These are phyloP conservation scores for Russula emetica DNA, from an alignment of 768 basidiomycete genomes.

Conservation along the genomic window DNA sequence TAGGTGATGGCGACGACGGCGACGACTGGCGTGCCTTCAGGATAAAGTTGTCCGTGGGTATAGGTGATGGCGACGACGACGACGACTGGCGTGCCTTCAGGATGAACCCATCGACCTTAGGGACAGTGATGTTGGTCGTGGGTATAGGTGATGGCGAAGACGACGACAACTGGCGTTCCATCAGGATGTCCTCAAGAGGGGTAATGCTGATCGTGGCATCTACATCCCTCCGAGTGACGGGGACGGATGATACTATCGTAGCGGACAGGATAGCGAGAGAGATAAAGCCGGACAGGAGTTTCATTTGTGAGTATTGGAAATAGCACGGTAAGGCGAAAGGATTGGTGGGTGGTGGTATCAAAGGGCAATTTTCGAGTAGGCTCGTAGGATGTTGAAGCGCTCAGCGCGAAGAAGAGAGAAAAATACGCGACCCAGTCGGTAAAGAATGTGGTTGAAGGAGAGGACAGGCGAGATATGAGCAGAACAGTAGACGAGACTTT, in stretches of 20 bases:
- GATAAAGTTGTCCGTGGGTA: no score
- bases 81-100: no score
- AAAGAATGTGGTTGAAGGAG: slow-evolving; percentile 6
- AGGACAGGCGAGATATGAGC: not conserved
- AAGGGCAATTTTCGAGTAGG: not conserved
- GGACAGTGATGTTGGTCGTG: not conserved
- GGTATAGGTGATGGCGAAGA: not conserved
- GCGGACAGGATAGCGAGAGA: slow-evolving; percentile 7
- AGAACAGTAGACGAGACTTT: not conserved
- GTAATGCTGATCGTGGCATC: no score
- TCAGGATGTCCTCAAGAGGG: no score
- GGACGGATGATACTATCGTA: slow-evolving; percentile 10
- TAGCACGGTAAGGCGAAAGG: not conserved
- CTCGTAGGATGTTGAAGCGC: slow-evolving; percentile 11
- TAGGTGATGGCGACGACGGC: not conserved
- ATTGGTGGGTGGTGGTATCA: not conserved
- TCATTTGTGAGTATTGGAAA: slow-evolving; percentile 13
- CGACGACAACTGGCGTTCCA: no score
- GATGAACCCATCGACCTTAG: no score
- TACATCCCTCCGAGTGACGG: slow-evolving; percentile 18
- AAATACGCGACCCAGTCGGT: slow-evolving; percentile 23
- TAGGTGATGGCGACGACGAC: no score
- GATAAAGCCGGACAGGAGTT: slow-evolving; percentile 9
- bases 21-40: no score
- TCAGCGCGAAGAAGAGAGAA: slow-evolving; percentile 13